Evolutionary conservation across 306 rosid species (phyloP).

Genomic region (Castanea sativa): DNA sequence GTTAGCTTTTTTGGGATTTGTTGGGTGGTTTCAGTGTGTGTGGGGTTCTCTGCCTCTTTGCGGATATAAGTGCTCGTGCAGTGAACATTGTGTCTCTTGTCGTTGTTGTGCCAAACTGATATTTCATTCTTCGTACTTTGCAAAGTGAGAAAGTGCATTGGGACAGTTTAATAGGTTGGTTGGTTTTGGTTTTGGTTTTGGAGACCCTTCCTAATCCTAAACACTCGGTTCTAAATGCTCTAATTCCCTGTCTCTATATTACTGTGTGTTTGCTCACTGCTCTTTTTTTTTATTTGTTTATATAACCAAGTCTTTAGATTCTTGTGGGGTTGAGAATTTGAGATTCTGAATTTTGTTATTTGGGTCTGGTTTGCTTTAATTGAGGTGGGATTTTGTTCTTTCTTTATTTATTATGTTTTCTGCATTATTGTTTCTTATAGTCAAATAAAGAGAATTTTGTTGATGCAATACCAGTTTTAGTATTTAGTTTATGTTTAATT

Average conservation of each 20-base stretch:
- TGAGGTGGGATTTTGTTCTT: constrained; percentile 16
- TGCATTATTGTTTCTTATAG: constrained; percentile 6
- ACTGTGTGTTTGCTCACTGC: constrained; percentile 13
- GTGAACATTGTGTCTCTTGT: constrained; percentile 34
- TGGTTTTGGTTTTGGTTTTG: background rate
- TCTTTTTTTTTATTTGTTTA: background rate
- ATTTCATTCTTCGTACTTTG: constrained; percentile 31
- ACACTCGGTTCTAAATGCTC: background rate
- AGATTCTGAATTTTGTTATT: background rate
- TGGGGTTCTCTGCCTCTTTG: constrained; percentile 29
- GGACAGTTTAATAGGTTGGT: constrained; percentile 16
- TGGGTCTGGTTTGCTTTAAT: constrained; percentile 11
- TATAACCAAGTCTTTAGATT: constrained; percentile 3
- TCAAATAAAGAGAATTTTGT: background rate
- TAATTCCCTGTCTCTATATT: constrained; percentile 20
- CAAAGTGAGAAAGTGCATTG: constrained; percentile 15
- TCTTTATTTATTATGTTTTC: constrained; percentile 1
- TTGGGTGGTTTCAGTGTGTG: constrained; percentile 40
- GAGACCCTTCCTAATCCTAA: background rate
- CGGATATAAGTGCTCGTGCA: constrained; percentile 41
- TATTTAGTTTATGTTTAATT: background rate
- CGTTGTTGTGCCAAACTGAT: constrained; percentile 17
- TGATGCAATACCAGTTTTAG: background rate
- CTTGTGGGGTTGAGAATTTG: constrained; percentile 5
- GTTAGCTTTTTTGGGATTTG: constrained; percentile 40